Evolutionary conservation across 176 grass and related monocot genomes (phyloP), one percentile per base, ranked within the genome.

Genomic region (Canna indica): DNA sequence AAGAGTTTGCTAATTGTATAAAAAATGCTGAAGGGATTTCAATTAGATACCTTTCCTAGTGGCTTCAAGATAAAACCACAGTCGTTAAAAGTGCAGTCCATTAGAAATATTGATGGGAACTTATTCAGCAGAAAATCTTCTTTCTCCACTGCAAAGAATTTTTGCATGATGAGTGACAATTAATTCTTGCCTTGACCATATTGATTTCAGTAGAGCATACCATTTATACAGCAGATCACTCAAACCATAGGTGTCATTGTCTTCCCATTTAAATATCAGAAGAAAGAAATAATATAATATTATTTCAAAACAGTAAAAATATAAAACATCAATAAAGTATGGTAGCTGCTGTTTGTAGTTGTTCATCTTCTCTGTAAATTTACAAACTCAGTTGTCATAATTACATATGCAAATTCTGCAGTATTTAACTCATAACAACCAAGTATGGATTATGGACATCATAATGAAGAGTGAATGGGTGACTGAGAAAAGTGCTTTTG

Each of bases 1-100:
- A 47, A 70, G 25, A 70, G 27, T 30, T 1, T 45, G 20, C n/a
- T 39, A 27, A 59, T 26, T 27, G 26, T 15, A 42, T 36, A 18
- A 26, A 35, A 41, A 73, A 15, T 47, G 5, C 22, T 39, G 11
- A 31, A n/a, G 34, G 42, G 0, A 36, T 45, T 72, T 16, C 48
- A 47, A 50, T 48, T 1, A 3, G 16, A 32, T 91, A 96, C 93
- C 93, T 87, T 90, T 64, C 64, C 83, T 72, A 69, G 73, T 48
- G 74, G 73, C 67, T 77, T 81, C 69, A 92, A 77, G 68, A 97
- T 81, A 79, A 73, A 84, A 57, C 33, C 73, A 76, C 86, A 97
- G 74, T 92, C 86, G 73, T 92, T 91, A 79, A 61, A 73, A 16
- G 86, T 90, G 68, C 86, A 97, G 64, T 97, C 93, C 76, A 97